Evolutionary conservation across 805 yeast genomes (phyloP).

Genomic region (Debaryomyces hansenii): DNA sequence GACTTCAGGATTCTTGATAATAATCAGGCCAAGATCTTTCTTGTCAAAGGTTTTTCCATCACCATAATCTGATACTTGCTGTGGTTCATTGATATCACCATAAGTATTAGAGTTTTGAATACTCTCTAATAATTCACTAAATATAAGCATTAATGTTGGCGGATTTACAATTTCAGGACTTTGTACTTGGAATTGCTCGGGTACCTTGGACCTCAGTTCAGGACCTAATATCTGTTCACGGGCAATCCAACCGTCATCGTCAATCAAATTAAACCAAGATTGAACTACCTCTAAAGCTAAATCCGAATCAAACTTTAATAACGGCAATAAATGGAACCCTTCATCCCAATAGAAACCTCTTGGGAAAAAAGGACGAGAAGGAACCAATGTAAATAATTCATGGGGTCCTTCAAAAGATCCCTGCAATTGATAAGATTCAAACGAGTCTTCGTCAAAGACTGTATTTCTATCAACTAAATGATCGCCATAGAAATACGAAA

Average conservation of each 20-base stretch:
- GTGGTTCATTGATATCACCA: constrained; percentile 31
- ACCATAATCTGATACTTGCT: constrained; percentile 19
- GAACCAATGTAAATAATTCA: constrained; percentile 79
- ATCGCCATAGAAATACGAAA: constrained; percentile 84
- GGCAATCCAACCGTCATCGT: constrained; percentile 94
- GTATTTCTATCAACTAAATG: constrained; percentile 77
- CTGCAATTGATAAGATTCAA: constrained; percentile 49
- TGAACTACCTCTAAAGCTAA: constrained; percentile 74
- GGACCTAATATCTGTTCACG: constrained; percentile 92
- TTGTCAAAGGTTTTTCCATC: constrained; percentile 6
- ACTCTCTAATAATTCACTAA: constrained; percentile 53
- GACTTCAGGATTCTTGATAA: constrained; percentile 59
- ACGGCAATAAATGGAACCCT: constrained; percentile 87
- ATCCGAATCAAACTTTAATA: constrained; percentile 81
- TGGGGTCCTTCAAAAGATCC: constrained; percentile 75
- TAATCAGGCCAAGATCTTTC: constrained; percentile 47
- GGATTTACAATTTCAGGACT: constrained; percentile 92
- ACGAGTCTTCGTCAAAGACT: constrained; percentile 66
- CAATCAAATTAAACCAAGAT: constrained; percentile 87
- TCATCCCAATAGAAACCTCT: constrained; percentile 99
- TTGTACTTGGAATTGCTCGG: constrained; percentile 78
- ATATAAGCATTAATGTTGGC: constrained; percentile 82
- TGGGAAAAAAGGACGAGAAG: constrained; percentile 92
- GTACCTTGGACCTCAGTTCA: constrained; percentile 87
- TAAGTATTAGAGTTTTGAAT: constrained; percentile 10